Base-by-base conservation (phyloP, 257 asterid genomes). In the Scutellaria galericulata region DNA sequence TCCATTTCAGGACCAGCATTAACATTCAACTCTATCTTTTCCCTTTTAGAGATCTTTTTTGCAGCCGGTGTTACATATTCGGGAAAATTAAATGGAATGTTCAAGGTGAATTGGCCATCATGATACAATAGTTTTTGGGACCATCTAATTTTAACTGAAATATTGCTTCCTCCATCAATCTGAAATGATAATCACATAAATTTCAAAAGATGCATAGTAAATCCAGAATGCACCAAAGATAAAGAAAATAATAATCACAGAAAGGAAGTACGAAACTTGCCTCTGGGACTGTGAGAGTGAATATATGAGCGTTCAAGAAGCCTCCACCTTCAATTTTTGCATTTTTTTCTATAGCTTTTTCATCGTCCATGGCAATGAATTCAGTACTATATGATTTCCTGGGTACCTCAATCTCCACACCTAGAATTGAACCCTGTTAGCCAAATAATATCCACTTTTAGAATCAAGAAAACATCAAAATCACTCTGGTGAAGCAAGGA, bases 371-470 rank as follows among this genome's bases (percentile, higher is more conserved):
- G 40, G 71, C 78, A 69, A 61, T 77, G 27, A 88, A 66, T 75
- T 91, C 81, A 10, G 92, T 92, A 41, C 68, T 50, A 74, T 87
- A 95, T 7, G 89, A 82, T 82, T 78, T 85, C 81, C 88, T 82
- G 27, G 95, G 98, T 37, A 86, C 77, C 77, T 88, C 96, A 80
- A 90, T 87, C 83, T 92, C 97, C 68, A 92, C 90, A 90, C 99
- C 97, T 90, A 95, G 97, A 90, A 95, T 77, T 84, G 99, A 95
- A 95, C 98, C 99, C 99, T 95, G 99, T 95, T 91, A 92, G 98
- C 99, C 92, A 95, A 90, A 83, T 87, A 86, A 87, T 84, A 77
- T 85, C 81, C 75, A 66, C 68, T 80, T 89, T 88, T 82, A 91
- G 89, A 88, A 87, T 83, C 66, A 85, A 73, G 78, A 66, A 74